Evolutionary conservation across 805 yeast species (phyloP).

Genomic region (Grigorovia yakushimaensis): DNA sequence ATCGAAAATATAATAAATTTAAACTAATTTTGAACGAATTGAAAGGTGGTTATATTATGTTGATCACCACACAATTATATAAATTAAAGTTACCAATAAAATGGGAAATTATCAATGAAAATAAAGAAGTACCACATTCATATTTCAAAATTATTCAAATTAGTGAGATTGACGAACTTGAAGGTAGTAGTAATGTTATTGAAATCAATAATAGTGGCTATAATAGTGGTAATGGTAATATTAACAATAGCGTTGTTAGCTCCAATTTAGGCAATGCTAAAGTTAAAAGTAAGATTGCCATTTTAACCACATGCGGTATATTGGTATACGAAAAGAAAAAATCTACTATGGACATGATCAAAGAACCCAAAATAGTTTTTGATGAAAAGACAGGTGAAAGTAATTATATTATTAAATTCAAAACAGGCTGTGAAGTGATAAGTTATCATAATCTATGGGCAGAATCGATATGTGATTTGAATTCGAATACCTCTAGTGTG

Average conservation of each 20-base stretch:
- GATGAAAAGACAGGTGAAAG: conserved; percentile 17
- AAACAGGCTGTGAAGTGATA: conserved; percentile 8
- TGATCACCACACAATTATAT: conserved; percentile 22
- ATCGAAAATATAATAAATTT: conserved; percentile 15
- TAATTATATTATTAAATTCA: conserved; percentile 27
- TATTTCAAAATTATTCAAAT: conserved; percentile 25
- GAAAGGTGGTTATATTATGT: conserved; percentile 29
- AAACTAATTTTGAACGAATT: conserved; percentile 15
- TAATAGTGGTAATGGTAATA: conserved; percentile 6
- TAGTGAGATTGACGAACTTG: conserved; percentile 31
- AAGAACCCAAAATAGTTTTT: conserved; percentile 20
- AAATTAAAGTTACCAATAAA: conserved; percentile 14
- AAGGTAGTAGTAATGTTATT: background rate
- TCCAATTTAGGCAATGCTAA: conserved; percentile 7
- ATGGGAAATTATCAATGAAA: conserved; percentile 14
- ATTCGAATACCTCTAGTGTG: background rate
- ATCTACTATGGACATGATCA: background rate
- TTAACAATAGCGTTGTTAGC: background rate
- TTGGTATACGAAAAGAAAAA: conserved; percentile 32
- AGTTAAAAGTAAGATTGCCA: conserved; percentile 39
- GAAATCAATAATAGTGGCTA: conserved; percentile 11
- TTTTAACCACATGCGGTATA: conserved; percentile 43
- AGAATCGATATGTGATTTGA: background rate
- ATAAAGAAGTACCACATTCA: conserved; percentile 10
- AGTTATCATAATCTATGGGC: conserved; percentile 4